Evolutionary conservation across 2,329 filamentous ascomycete species (phyloP), one percentile per base, ranked within the genome.

Genomic region (Westerdykella ornata): DNA sequence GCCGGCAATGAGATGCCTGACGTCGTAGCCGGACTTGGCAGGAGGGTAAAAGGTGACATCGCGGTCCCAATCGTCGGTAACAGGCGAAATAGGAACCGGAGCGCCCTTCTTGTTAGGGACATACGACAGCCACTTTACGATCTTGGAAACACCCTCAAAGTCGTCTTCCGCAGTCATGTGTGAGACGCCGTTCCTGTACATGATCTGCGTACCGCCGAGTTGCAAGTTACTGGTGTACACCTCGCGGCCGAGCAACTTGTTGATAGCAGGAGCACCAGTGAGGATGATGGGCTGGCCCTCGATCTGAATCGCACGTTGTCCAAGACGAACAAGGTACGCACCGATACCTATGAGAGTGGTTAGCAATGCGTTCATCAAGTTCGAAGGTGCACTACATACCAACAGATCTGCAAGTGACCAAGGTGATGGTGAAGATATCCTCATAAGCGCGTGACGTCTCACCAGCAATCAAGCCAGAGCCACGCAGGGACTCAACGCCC

Each of bases 101-200:
- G 83, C 84, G 62, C 86, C 85, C 72, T 92, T 92, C 78, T 90
- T 90, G 70, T 97, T 90, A 18, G 92, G 92, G 20, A 98, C 85
- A 61, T 88, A 98, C 2, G 90, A 92, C 77, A 98, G 81, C 92
- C 92, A 98, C 66, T 94, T 85, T 37, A 97, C 88, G 63, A 98
- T 97, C 77, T 94, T 94, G 60, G 86, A 88, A 16, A 98, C 86
- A 79, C 92, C 92, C 60, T 90, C 89, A 59, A 98, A 97, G 72
- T 98, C 92, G 62, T 98, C 90, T 56, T 84, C 85, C 60, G 92
- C 92, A 54, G 90, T 96, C 86, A 97, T 90, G 75, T 98, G 92
- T 16, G 92, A 97, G 32, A 98, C 92, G 80, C 92, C 92, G 67
- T 98, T 98, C 73, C 87, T 89, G 81, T 98, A 97, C 92, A 98